Percentiles rank a stretch among this genome's conserved stretches.
Conservation (phyloP, 768 basidiomycete genomes). For the Mycena olivaceomarginata region DNA sequence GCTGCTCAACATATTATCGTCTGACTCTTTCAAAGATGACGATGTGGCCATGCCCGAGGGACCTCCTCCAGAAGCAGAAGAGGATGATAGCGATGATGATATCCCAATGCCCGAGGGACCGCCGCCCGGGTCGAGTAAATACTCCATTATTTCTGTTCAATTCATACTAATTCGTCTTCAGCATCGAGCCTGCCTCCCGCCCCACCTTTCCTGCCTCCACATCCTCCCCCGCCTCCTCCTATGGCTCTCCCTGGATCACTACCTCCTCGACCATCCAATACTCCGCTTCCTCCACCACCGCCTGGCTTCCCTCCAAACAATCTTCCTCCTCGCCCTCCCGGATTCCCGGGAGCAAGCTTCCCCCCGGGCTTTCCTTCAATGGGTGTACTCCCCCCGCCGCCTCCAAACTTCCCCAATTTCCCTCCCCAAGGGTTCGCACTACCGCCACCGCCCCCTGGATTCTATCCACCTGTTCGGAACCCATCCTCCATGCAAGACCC, state of each 20-base stretch:
- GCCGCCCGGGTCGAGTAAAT: conserved; percentile 65
- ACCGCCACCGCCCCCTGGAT: conserved; percentile 34
- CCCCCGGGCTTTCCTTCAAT: conserved; percentile 48
- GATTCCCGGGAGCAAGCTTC: conserved; percentile 50
- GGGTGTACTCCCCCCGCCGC: conserved; percentile 48
- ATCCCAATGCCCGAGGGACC: conserved; percentile 93
- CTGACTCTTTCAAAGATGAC: conserved; percentile 58
- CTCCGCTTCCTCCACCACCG: conserved; percentile 53
- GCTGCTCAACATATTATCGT: conserved; percentile 5
- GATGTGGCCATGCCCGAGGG: conserved; percentile 82
- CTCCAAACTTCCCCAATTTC: conserved; percentile 47
- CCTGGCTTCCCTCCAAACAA: conserved; percentile 48
- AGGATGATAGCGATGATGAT: conserved; percentile 83
- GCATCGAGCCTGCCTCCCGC: conserved; percentile 40
- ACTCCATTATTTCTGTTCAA: background rate
- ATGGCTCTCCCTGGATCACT: conserved; percentile 29
- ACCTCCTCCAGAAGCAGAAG: conserved; percentile 74
- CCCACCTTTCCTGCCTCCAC: conserved; percentile 36
- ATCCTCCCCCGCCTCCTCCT: conserved; percentile 42
- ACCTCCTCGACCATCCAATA: conserved; percentile 48
- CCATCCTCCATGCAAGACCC: conserved; percentile 85
- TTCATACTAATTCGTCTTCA: background rate
- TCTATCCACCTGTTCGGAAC: conserved; percentile 58
- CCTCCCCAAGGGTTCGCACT: conserved; percentile 47
- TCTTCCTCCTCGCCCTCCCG: conserved; percentile 53